Evolutionary conservation across 441 rosid species (phyloP).

Genomic region (Pelargonium hybrid): DNA sequence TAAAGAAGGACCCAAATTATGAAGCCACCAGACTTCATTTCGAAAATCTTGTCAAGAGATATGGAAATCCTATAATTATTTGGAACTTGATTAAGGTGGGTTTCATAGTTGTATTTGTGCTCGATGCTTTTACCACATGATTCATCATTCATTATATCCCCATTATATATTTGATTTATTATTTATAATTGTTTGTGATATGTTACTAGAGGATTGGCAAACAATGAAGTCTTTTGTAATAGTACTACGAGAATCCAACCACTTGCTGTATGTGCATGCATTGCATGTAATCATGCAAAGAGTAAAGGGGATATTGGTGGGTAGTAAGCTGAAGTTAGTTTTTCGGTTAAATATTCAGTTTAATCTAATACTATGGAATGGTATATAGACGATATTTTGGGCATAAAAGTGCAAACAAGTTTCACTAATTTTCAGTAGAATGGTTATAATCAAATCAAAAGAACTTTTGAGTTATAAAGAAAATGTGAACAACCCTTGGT

Average conservation of each 20-base stretch:
- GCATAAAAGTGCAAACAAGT: neutral
- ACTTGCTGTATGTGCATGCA: neutral
- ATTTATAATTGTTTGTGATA: too few species aligned
- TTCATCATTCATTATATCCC: neutral
- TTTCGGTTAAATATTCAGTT: neutral
- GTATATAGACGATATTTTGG: neutral
- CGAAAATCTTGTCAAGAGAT: conserved; percentile 83
- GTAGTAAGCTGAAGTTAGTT: neutral
- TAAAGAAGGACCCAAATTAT: conserved; percentile 76
- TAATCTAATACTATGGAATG: neutral
- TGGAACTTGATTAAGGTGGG: conserved; percentile 86
- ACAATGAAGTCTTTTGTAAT: neutral
- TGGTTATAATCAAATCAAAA: neutral
- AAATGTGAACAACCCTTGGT: neutral
- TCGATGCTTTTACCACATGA: neutral
- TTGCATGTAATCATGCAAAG: neutral
- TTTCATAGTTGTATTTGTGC: neutral
- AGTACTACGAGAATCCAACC: neutral
- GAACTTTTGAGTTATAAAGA: neutral
- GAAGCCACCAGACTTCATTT: conserved; percentile 93
- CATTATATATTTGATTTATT: too few species aligned
- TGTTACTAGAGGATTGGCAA: too few species aligned
- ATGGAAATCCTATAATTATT: conserved; percentile 90
- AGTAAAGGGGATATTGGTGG: neutral
- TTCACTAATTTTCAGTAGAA: neutral